Evolutionary conservation across 1,284 basidiomycete species (phyloP), one percentile per base, ranked within the genome.

Genomic region (Termitomyces sp.): DNA sequence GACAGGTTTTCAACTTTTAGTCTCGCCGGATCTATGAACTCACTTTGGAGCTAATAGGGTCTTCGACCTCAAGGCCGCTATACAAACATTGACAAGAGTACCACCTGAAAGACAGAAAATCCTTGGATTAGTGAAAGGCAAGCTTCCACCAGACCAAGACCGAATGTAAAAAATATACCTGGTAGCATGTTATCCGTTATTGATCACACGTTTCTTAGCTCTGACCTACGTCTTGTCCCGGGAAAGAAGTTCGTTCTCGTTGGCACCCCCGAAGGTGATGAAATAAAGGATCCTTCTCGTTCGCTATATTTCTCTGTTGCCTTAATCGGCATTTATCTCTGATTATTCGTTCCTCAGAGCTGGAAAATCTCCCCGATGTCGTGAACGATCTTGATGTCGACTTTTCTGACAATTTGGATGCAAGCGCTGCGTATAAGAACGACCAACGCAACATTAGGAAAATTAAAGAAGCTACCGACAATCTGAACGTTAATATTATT

Each of bases 41-140:
- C 33, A 36, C n/a, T 52, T 52, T 30, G 26, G 36, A 12, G 36
- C 36, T 61, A 24, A 24, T 24, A 88, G 86, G 65, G 81, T 89
- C 8, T 84, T 80, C 62, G 87, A 90, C 62, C 69, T 90, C 60
- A 88, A 88, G 69, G 72, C 75, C 17, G 68, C 77, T 7, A 68
- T 97, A 38, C 81, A 86, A 59, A 78, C 74, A 33, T 68, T 93
- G 54, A 96, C 93, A 1, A 80, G 79, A 55, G 91, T 97, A 1
- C 92, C 93, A 2, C 81, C 86, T 26, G 90, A 90, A 61, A 78
- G 92, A 15, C 92, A 96, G 73, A 96, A 97, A 76, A 86, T 96
- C 52, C 77, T 95, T 12, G 92, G 92, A 1, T 72, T 96, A 28
- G 84, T 90, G 36, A 92, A 91, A 63, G 90, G 91, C 36, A 94